Conservation (phyloP, 192 early-diverging fungal species). For the Mortierella hygrophila region DNA sequence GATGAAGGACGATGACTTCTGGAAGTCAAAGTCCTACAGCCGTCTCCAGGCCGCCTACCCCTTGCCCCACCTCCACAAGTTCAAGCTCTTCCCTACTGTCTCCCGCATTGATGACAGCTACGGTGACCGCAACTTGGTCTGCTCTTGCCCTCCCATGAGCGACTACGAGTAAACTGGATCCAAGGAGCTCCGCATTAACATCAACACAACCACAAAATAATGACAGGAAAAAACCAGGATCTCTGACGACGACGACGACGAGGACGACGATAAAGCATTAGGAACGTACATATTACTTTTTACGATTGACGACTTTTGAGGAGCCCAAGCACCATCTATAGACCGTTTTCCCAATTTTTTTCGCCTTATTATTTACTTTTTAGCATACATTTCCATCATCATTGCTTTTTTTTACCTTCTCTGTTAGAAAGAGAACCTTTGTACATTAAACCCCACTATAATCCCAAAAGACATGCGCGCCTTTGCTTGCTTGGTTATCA, state of each 20-base stretch:
- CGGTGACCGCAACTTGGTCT: slow-evolving; percentile 95
- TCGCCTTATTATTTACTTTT: background rate
- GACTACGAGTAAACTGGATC: slow-evolving; percentile 66
- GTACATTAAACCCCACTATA: background rate
- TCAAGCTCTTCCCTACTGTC: slow-evolving; percentile 99
- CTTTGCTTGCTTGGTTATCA: no score
- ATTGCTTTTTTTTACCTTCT: background rate
- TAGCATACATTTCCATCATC: background rate
- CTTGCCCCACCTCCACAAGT: slow-evolving; percentile 79
- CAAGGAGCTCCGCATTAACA: background rate
- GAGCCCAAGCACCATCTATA: background rate
- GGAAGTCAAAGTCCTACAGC: slow-evolving; percentile 87
- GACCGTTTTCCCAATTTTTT: background rate
- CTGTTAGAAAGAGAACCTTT: slow-evolving; percentile 8
- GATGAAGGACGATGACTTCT: slow-evolving; percentile 75
- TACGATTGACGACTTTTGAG: slow-evolving; percentile 6
- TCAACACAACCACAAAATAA: background rate
- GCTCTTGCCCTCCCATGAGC: slow-evolving; percentile 95
- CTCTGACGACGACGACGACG: background rate
- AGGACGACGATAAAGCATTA: background rate
- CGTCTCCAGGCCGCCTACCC: slow-evolving; percentile 95
- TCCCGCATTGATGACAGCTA: slow-evolving; percentile 94
- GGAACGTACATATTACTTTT: background rate
- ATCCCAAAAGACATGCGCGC: background rate
- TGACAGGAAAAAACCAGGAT: background rate